Evolutionary conservation across 1,284 basidiomycete species (phyloP).

Genomic region (Tylopilus orsonianus): DNA sequence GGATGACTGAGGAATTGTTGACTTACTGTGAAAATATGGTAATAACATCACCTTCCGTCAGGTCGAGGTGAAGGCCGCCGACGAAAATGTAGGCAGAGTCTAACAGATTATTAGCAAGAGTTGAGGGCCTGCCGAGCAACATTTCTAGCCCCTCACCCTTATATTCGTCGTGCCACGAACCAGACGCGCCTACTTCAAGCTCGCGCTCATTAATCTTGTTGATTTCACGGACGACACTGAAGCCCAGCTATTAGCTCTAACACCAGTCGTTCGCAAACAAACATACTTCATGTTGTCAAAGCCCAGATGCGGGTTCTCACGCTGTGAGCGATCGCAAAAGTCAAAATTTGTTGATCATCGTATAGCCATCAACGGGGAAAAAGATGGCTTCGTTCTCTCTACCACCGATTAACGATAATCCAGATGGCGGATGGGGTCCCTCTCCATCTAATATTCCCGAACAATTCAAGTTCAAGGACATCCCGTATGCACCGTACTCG

Average conservation of each 20-base stretch:
- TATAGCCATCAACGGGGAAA: conserved; percentile 17
- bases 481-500: conserved; percentile 96
- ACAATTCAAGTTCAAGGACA: conserved; percentile 85
- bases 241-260: conserved; percentile 15
- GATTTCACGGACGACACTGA: conserved; percentile 90
- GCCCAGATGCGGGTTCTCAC: conserved; percentile 45
- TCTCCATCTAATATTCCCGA: conserved; percentile 73
- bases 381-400: conserved; percentile 74
- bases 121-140: background rate
- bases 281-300: conserved; percentile 65
- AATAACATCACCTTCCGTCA: conserved; percentile 98
- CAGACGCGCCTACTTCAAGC: conserved; percentile 75
- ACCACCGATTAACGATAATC: conserved; percentile 77
- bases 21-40: conserved; percentile 96
- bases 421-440: conserved; percentile 82
- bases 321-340: conserved; percentile 21
- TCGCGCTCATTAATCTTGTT: conserved; percentile 91
- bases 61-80: conserved; percentile 80
- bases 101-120: conserved; percentile 32
- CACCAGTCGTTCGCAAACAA: conserved; percentile 1
- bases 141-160: conserved; percentile 51
- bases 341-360: conserved; percentile 22
- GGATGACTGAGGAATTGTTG: background rate
- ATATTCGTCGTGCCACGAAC: conserved; percentile 97
- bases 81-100: conserved; percentile 96